Base-by-base conservation (phyloP, 768 basidiomycete species). In the Boletus sp. region DNA sequence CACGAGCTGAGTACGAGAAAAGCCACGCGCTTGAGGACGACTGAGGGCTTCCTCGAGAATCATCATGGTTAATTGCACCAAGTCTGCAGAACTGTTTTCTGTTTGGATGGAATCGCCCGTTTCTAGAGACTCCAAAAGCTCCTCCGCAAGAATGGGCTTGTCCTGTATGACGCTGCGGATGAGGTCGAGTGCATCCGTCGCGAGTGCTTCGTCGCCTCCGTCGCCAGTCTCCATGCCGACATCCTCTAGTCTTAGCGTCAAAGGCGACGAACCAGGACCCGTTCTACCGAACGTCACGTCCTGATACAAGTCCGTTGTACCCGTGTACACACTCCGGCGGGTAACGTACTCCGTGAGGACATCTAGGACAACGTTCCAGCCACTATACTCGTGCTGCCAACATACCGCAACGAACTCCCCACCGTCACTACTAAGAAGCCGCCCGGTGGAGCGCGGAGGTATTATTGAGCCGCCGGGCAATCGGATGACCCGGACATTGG, bases 291-390 rank as follows among this genome's bases (percentile, higher is more conserved):
- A 85, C 6, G 83, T 80, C 47, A 70, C 74, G 40, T 82, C 80
- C 45, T 78, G 76, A 61, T 81, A 82, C 13, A 72, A 67, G 68
- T 19, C 77, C 69, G 23, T 72, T 7, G 67, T 66, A 2, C 69
- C 62, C n/a, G 74, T 55, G 44, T 79, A 72, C 63, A 77, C 68
- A 10, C 82, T 77, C 53, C 78, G 72, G 30, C 81, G 79, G 54
- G 82, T 84, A 51, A 87, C 83, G 64, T 87, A 91, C 64, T 88
- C 86, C 5, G 83, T 82, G 49, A 96, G 74, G 9, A 95, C 73
- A 60, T 93, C 93, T n/a, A 93, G 68, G 7, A 96, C 71, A 14
- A 96, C 68, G 58, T 82, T 87, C 94, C 94, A 97, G 3, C 90
- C 92, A 7, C 88, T 90, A 64, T 93, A 85, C 42, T 83, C 76